These are phyloP conservation scores for Rhodamnia rubescens DNA, from an alignment of 345 rosid species.

Conservation along the genomic window DNA sequence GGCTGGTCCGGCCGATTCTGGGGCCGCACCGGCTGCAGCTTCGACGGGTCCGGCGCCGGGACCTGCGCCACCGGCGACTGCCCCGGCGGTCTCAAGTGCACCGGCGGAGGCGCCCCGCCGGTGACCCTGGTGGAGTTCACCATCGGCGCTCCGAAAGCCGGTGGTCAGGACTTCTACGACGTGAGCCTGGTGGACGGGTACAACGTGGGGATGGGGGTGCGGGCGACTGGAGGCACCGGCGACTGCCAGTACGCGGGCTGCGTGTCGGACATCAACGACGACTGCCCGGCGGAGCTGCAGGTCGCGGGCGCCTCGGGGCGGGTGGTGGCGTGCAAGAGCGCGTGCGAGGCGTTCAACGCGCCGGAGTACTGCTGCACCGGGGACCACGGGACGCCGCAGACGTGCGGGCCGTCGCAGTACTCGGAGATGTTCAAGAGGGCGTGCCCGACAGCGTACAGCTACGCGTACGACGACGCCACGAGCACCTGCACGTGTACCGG, in stretches of 20 bases:
- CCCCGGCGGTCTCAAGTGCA: slow-evolving; percentile 41
- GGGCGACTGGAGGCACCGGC: slow-evolving; percentile 54
- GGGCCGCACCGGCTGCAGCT: slow-evolving; percentile 77
- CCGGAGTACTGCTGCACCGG: slow-evolving; percentile 83
- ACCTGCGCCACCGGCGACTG: slow-evolving; percentile 81
- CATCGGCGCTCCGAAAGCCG: slow-evolving; percentile 15
- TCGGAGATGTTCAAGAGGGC: slow-evolving; percentile 74
- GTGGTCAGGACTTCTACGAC: slow-evolving; percentile 65
- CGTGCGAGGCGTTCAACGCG: slow-evolving; percentile 63
- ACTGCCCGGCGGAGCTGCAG: slow-evolving; percentile 59
- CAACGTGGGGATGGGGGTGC: slow-evolving; percentile 65
- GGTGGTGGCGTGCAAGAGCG: slow-evolving; percentile 76
- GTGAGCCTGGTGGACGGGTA: slow-evolving; percentile 94
- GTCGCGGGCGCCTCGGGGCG: slow-evolving; percentile 30
- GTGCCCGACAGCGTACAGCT: slow-evolving; percentile 85
- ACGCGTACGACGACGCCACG: slow-evolving; percentile 81
- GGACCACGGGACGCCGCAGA: slow-evolving; percentile 53
- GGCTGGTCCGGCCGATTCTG: slow-evolving; percentile 91
- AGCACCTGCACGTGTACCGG: slow-evolving; percentile 81
- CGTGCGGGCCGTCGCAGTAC: slow-evolving; percentile 71
- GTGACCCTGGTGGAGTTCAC: slow-evolving; percentile 68
- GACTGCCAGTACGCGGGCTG: slow-evolving; percentile 80
- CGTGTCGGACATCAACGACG: slow-evolving; percentile 43
- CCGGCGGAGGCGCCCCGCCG: slow-evolving; percentile 73
- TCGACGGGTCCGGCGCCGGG: slow-evolving; percentile 56